Evolutionary conservation across 306 rosid genomes (phyloP).

Genomic region (Vigna unguiculata): DNA sequence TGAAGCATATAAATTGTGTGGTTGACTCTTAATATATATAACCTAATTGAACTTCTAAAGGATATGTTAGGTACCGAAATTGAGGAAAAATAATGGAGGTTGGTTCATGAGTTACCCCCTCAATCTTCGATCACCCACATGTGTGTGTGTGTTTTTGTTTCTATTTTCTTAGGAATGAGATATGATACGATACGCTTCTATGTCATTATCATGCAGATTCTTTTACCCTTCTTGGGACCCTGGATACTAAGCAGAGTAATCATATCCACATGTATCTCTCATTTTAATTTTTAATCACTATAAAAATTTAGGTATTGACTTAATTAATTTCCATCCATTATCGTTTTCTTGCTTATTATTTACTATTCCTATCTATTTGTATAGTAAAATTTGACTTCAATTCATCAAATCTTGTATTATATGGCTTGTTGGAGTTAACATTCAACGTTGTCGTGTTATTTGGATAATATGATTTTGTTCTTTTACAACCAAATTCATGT

Average conservation of each 20-base stretch:
- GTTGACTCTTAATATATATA: conserved; percentile 40
- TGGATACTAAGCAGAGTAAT: neutral
- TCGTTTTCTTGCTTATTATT: neutral
- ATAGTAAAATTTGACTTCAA: neutral
- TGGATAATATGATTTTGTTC: neutral
- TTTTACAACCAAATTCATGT: neutral
- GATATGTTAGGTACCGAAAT: conserved; percentile 52
- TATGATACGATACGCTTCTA: conserved; percentile 26
- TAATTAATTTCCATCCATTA: neutral
- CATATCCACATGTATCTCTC: neutral
- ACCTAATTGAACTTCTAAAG: conserved; percentile 22
- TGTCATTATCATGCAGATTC: conserved; percentile 44
- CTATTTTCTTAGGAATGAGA: conserved; percentile 27
- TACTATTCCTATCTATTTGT: neutral
- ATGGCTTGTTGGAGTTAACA: neutral
- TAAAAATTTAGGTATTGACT: neutral
- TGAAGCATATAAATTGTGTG: conserved; percentile 33
- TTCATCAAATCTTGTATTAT: neutral
- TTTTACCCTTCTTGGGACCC: conserved; percentile 25
- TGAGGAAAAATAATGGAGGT: conserved; percentile 26
- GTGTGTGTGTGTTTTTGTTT: conserved; percentile 24
- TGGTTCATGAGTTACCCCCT: conserved; percentile 14
- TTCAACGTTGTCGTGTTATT: neutral
- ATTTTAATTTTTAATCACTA: conserved; percentile 12
- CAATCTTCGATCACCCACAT: conserved; percentile 40